Evolutionary conservation across 257 asterid genomes (phyloP).

Genomic region (Salvia splendens): DNA sequence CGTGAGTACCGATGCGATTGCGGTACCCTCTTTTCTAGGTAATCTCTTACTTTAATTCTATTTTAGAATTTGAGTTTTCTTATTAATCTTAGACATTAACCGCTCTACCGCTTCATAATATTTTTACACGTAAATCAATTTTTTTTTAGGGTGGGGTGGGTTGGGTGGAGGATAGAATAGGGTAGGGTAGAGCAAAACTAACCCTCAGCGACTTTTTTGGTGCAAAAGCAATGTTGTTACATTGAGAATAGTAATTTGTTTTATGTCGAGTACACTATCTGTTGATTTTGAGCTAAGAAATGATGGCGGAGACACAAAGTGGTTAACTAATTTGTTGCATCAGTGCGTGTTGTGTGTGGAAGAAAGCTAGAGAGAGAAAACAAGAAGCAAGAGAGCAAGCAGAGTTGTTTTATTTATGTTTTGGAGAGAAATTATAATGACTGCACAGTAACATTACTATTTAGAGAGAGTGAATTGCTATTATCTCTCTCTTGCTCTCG

Average conservation of each 20-base stretch:
- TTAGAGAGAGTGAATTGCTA: background rate
- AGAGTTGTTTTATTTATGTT: background rate
- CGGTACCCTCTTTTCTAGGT: slow-evolving; percentile 81
- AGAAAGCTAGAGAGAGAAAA: slow-evolving; percentile 21
- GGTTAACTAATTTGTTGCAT: slow-evolving; percentile 39
- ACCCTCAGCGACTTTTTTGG: slow-evolving; percentile 40
- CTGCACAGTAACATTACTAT: slow-evolving; percentile 11
- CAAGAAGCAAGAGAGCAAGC: no score
- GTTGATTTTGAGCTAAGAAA: slow-evolving; percentile 15
- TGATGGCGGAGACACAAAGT: slow-evolving; percentile 44
- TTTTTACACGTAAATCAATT: no score
- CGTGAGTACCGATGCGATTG: slow-evolving; percentile 77
- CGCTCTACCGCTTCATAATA: no score
- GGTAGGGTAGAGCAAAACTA: slow-evolving; percentile 2
- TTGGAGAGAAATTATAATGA: slow-evolving; percentile 30
- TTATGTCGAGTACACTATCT: no score
- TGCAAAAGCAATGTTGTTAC: slow-evolving; percentile 35
- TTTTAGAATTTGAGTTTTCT: no score
- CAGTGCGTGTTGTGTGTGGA: slow-evolving; percentile 28
- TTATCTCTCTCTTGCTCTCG: background rate
- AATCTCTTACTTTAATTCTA: background rate
- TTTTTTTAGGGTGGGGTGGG: slow-evolving; percentile 2
- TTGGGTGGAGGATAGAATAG: background rate
- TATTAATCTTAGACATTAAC: no score
- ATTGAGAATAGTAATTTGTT: no score